A percentile compares a stretch with the other conserved stretches of the same genome.
phyloP scores from a whole-genome alignment of 257 asterid genomes.

The Przewalskia tangutica region DNA sequence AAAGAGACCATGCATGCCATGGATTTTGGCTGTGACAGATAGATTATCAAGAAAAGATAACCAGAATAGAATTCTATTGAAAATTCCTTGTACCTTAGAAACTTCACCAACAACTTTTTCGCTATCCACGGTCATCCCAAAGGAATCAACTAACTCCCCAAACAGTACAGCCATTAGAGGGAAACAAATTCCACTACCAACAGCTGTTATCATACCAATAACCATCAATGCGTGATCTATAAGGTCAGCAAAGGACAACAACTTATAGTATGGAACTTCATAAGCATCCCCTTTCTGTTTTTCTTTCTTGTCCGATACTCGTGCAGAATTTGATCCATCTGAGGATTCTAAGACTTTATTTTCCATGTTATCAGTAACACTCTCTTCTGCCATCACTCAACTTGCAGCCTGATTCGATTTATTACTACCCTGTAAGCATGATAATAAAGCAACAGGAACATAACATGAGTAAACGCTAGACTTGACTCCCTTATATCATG shows the following conservation, averaged over 20 bases:
- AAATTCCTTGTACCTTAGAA: constrained; percentile 29
- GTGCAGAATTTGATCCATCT: neutral
- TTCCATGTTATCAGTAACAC: neutral
- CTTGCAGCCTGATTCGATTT: neutral
- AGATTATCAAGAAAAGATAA: neutral
- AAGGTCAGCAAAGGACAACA: constrained; percentile 51
- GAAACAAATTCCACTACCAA: constrained; percentile 56
- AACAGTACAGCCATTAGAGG: constrained; percentile 69
- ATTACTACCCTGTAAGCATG: neutral
- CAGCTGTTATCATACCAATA: constrained; percentile 51
- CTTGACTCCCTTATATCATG: too few relatives aligned
- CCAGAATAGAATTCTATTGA: neutral
- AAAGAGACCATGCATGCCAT: neutral
- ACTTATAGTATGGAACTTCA: constrained; percentile 52
- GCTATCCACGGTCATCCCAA: constrained; percentile 24
- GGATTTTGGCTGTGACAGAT: neutral
- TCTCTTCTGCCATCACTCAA: neutral
- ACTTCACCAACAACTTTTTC: constrained; percentile 30
- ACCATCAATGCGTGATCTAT: constrained; percentile 53
- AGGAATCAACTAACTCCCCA: constrained; percentile 63
- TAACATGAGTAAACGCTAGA: neutral
- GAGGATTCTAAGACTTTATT: neutral
- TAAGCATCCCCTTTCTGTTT: constrained; percentile 12
- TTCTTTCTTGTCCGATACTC: neutral
- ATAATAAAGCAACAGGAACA: neutral